These are phyloP conservation scores for Vaccinium macrocarpon DNA, from an alignment of 148 eudicot genomes.

Conservation along the genomic window DNA sequence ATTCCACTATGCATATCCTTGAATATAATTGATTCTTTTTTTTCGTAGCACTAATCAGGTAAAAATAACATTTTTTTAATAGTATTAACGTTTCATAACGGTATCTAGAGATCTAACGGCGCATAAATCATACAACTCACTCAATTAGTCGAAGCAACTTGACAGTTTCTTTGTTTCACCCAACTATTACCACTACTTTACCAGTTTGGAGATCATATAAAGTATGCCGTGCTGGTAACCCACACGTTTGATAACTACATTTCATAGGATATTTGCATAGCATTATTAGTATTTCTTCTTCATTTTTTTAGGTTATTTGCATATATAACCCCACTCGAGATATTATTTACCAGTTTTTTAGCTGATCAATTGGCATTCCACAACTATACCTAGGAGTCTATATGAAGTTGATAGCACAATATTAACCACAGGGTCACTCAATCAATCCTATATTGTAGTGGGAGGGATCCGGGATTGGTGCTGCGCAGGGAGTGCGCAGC, in stretches of 20 bases:
- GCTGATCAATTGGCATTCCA: not conserved
- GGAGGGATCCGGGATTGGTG: not conserved
- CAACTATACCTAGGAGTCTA: not conserved
- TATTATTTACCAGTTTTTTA: not conserved
- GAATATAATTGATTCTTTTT: not conserved
- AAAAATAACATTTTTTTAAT: not conserved
- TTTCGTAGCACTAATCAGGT: not conserved
- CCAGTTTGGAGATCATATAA: not conserved
- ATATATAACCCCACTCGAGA: not conserved
- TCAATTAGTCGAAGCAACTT: not conserved
- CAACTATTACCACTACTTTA: not conserved
- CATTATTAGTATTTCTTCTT: not conserved
- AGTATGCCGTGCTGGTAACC: not conserved
- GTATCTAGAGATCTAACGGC: not conserved
- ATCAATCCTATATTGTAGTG: constrained; percentile 11
- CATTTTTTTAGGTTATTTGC: not conserved
- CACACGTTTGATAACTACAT: not conserved
- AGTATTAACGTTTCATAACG: not conserved
- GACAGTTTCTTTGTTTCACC: not conserved
- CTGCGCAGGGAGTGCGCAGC: too few relatives aligned
- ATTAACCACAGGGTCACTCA: constrained; percentile 11
- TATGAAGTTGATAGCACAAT: not conserved
- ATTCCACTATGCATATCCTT: not conserved
- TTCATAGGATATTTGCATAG: not conserved
- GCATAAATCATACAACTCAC: not conserved